Evolutionary conservation across 352 stramenopile species (phyloP).

Genomic region (Thraustochytrium sp.): DNA sequence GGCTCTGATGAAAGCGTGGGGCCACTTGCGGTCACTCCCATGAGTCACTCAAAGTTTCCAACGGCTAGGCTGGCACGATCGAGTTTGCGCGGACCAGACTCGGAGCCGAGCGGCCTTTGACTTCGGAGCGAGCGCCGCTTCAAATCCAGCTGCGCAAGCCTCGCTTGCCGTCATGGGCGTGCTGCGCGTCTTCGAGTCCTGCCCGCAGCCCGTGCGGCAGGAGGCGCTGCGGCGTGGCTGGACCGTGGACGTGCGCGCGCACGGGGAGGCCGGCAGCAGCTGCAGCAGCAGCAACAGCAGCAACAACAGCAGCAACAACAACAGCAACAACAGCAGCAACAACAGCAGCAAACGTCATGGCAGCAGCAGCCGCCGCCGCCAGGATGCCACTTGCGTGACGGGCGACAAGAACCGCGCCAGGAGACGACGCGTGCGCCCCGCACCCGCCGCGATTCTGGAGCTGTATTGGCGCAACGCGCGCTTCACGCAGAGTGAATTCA

Average conservation of each 20-base stretch:
- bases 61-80: too few species aligned
- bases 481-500: neutral
- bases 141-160: too few species aligned
- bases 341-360: neutral
- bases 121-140: too few species aligned
- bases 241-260: neutral
- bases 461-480: constrained; percentile 5
- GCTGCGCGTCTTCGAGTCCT: constrained; percentile 2
- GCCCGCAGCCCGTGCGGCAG: neutral
- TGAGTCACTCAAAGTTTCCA: too few species aligned
- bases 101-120: too few species aligned
- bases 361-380: neutral
- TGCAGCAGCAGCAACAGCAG: neutral
- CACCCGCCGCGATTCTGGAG: neutral
- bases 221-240: neutral
- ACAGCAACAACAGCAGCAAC: neutral
- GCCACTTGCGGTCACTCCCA: too few species aligned
- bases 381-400: neutral
- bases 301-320: neutral
- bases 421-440: neutral
- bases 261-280: neutral
- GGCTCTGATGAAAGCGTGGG: too few species aligned
- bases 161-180: too few species aligned
- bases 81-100: too few species aligned
- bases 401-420: neutral